Evolutionary conservation across 768 basidiomycete species (phyloP).

Genomic region (Wakefieldia striispora): DNA sequence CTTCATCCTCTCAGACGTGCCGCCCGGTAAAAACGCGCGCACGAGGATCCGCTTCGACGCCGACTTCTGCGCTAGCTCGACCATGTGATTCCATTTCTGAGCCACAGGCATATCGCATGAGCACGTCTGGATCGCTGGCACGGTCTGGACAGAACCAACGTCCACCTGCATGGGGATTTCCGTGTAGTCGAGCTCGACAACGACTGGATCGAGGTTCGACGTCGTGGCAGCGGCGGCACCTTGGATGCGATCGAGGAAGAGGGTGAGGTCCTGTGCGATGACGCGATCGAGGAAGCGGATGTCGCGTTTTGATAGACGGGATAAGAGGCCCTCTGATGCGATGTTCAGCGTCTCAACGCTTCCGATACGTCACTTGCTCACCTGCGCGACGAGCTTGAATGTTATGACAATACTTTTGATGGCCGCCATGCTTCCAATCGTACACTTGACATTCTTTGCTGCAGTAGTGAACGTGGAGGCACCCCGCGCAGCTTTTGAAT

Average conservation of each 20-base stretch:
- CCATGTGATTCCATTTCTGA: conserved; percentile 27
- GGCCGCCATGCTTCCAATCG: conserved; percentile 30
- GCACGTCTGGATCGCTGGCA: conserved; percentile 17
- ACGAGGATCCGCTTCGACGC: conserved; percentile 22
- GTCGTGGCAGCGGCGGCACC: neutral
- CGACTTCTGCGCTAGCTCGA: conserved; percentile 28
- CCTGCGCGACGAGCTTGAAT: conserved; percentile 27
- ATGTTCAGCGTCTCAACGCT: neutral
- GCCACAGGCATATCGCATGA: conserved; percentile 19
- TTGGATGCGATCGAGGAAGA: conserved; percentile 19
- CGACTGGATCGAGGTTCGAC: conserved; percentile 10
- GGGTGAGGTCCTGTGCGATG: conserved; percentile 18
- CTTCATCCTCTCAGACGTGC: conserved; percentile 23
- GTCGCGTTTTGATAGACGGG: conserved; percentile 21
- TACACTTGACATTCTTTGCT: conserved; percentile 30
- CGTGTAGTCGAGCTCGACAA: conserved; percentile 28
- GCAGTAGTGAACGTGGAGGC: conserved; percentile 31
- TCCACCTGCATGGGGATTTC: conserved; percentile 14
- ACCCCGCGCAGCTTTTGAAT: conserved; percentile 27
- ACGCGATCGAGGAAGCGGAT: conserved; percentile 25
- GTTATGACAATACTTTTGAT: conserved; percentile 24
- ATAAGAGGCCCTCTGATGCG: conserved; percentile 19
- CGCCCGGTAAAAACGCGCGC: conserved; percentile 28
- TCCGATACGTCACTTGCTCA: conserved; percentile 4
- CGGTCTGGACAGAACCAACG: conserved; percentile 14